Conservation (phyloP, 768 basidiomycete genomes). For the Asterophora parasitica region DNA sequence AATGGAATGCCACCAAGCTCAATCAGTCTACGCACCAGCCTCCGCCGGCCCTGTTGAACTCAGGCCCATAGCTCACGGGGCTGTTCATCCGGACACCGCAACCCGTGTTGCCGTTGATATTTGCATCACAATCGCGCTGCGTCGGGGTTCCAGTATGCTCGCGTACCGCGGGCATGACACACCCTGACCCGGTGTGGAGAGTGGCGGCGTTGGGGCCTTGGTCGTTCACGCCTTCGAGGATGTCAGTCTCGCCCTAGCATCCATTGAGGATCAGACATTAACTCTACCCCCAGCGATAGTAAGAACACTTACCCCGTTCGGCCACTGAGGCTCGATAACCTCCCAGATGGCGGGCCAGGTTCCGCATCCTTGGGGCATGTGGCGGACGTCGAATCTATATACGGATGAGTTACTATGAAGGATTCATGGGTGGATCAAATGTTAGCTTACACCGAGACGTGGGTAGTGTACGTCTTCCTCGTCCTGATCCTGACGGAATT, state of each 20-base stretch:
- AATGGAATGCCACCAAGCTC: too few relatives aligned
- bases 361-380: constrained; percentile 53
- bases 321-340: constrained; percentile 36
- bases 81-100: constrained; percentile 38
- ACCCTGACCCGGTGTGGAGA: constrained; percentile 34
- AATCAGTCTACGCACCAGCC: too few relatives aligned
- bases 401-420: too few relatives aligned
- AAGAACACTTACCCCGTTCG: too few relatives aligned
- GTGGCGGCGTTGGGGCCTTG: constrained; percentile 31
- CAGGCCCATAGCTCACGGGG: constrained; percentile 47
- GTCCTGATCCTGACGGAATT: too few relatives aligned
- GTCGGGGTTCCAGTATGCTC: constrained; percentile 43
- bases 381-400: constrained; percentile 34
- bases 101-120: constrained; percentile 38
- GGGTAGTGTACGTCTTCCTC: too few relatives aligned
- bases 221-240: constrained; percentile 12
- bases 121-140: constrained; percentile 40
- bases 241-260: background rate
- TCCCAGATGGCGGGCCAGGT: constrained; percentile 38
- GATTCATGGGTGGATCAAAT: too few relatives aligned
- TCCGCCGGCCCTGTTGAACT: constrained; percentile 54
- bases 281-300: too few relatives aligned
- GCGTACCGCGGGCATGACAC: constrained; percentile 37
- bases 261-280: too few relatives aligned
- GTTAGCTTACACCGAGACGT: too few relatives aligned